phyloP scores from a whole-genome alignment of 2,329 filamentous ascomycete genomes.

The Zarea fungicola region DNA sequence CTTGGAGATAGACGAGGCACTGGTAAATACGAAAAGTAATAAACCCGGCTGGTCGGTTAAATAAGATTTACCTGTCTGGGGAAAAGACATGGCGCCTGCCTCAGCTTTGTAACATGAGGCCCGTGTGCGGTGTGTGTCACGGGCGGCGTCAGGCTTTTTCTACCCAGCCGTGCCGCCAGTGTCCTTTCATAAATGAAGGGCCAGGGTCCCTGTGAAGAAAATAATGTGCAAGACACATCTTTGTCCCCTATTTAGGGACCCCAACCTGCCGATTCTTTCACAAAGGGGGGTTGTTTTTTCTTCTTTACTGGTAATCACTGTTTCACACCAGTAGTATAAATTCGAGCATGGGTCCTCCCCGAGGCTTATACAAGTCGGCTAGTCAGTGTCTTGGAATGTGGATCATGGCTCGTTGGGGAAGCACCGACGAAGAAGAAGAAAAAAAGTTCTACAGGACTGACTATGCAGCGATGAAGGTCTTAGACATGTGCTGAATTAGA shows the following conservation, averaged over 20 bases:
- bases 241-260: too few relatives aligned
- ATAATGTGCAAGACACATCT: background rate
- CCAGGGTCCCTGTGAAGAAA: background rate
- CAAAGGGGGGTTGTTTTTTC: background rate
- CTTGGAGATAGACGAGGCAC: background rate
- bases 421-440: too few relatives aligned
- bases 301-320: slow-evolving; percentile 1
- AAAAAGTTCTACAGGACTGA: background rate
- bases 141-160: background rate
- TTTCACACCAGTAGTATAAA: background rate
- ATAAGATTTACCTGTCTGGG: slow-evolving; percentile 1
- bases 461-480: background rate
- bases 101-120: slow-evolving; percentile 3
- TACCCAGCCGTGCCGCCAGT: too few relatives aligned
- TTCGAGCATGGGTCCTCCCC: too few relatives aligned
- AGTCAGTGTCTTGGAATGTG: too few relatives aligned
- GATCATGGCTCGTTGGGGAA: too few relatives aligned
- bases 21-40: too few relatives aligned
- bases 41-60: background rate
- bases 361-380: too few relatives aligned
- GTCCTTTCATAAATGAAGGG: background rate
- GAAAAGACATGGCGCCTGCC: slow-evolving; percentile 1
- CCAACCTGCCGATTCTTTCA: background rate
- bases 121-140: background rate
- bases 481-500: background rate